Evolutionary conservation across 108 stramenopile species (phyloP), one percentile per base, ranked within the genome.

Genomic region (Licmophora abbreviata): DNA sequence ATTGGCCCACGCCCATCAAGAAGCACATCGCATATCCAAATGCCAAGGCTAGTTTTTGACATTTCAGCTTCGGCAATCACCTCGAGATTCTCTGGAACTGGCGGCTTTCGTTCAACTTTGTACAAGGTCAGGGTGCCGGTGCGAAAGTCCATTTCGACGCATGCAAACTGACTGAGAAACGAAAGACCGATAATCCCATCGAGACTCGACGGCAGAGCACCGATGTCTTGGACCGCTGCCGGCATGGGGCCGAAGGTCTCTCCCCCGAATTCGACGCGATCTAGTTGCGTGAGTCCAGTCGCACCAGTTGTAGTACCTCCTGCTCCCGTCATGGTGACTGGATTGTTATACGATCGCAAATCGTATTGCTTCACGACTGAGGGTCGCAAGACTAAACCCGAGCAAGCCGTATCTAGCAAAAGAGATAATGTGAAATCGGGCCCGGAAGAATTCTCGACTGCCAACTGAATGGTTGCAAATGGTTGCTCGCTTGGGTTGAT

Each of bases 171-270:
- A 28, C 45, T 53, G 15, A 89, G 60, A 49, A 89, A 82, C 7
- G 83, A 81, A 8, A 89, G 53, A n/a, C 87, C 87, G 21, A 84
- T 51, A 38, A 89, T 89, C 3, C 87, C 87, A 51, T 89, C 87
- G 37, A 89, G 25, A 11, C 52, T 59, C 3, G 34, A 33, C 5
- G 87, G 83, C n/a, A 89, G 38, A 3, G 73, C 83, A 23, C 76
- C 81, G 29, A 85, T 82, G 49, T 89, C 83, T 56, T 82, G 80
- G 0, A 76, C 68, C 4, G 81, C 87, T 0, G 78, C 83, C 4
- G 69, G 69, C 18, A 75, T 17, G 2, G 64, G 58, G 1, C 66
- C 70, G 51, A 70, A 70, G 4, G 50, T 44, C 4, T 64, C 50
- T 6, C 47, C 76, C 1, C 63, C 77, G 20, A 84, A 36, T 1